These are phyloP conservation scores for Pseudogymnoascus sp. DNA, from an alignment of 2,329 filamentous ascomycete genomes.

Conservation along the genomic window DNA sequence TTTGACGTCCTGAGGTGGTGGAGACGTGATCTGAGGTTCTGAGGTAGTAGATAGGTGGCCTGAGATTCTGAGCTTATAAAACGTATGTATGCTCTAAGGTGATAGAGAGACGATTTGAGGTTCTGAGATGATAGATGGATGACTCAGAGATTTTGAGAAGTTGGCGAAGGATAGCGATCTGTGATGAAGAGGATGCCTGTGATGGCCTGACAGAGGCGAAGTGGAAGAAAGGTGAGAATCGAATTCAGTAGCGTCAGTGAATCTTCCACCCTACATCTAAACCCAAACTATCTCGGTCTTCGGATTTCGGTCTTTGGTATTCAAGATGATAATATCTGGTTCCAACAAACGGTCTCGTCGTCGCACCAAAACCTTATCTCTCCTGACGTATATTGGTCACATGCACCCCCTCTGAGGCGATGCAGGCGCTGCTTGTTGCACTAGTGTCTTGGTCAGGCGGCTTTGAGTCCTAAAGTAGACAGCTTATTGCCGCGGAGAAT, in stretches of 20 bases:
- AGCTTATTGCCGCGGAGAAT: neutral
- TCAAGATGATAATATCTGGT: neutral
- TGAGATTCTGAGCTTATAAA: neutral
- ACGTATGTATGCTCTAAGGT: neutral
- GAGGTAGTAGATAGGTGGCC: neutral
- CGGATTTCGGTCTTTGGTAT: neutral
- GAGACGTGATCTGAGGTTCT: neutral
- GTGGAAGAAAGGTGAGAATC: neutral
- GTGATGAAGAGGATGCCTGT: neutral
- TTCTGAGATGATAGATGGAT: neutral
- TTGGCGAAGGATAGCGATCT: neutral
- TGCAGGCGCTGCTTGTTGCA: neutral
- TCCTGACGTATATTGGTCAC: neutral
- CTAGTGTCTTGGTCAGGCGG: neutral
- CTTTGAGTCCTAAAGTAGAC: no score
- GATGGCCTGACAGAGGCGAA: neutral
- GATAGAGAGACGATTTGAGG: neutral
- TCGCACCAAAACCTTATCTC: neutral
- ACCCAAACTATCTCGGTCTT: neutral
- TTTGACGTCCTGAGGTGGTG: neutral
- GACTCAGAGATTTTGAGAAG: neutral
- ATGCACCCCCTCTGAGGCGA: neutral
- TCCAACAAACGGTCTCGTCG: neutral
- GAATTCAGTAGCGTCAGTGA: neutral
- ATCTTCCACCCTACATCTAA: neutral